phyloP scores from a whole-genome alignment of 2,329 filamentous ascomycete species.

The Simplicillium sp. region DNA sequence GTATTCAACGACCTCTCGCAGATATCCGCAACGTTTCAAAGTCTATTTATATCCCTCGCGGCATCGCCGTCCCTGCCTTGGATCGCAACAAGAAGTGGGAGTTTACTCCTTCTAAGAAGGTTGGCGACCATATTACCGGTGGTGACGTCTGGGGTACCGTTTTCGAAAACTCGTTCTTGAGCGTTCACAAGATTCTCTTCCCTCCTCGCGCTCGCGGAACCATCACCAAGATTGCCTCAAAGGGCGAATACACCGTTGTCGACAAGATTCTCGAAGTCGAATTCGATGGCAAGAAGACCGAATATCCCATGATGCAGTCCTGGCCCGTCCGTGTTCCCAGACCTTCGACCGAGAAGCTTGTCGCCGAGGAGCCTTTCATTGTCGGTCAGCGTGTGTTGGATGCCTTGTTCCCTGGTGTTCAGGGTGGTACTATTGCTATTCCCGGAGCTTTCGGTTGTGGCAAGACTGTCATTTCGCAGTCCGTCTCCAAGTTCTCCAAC shows the following conservation, averaged over 20 bases:
- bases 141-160: slow-evolving; percentile 94
- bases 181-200: slow-evolving; percentile 86
- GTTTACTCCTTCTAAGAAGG: slow-evolving; percentile 84
- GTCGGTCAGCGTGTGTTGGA: slow-evolving; percentile 96
- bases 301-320: slow-evolving; percentile 96
- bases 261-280: slow-evolving; percentile 93
- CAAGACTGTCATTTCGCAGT: slow-evolving; percentile 98
- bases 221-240: slow-evolving; percentile 81
- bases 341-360: slow-evolving; percentile 84
- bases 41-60: slow-evolving; percentile 96
- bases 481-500: slow-evolving; percentile 99
- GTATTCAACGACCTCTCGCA: slow-evolving; percentile 91
- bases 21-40: slow-evolving; percentile 68
- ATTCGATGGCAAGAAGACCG: slow-evolving; percentile 91
- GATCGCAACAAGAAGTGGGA: slow-evolving; percentile 94
- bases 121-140: slow-evolving; percentile 92
- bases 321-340: slow-evolving; percentile 97
- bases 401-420: slow-evolving; percentile 90
- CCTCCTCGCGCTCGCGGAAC: slow-evolving; percentile 84
- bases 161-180: slow-evolving; percentile 90
- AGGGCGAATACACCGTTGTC: slow-evolving; percentile 88
- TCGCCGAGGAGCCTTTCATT: slow-evolving; percentile 82
- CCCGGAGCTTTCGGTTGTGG: slow-evolving; percentile 97
- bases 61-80: slow-evolving; percentile 78
- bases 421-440: slow-evolving; percentile 96